Conservation (phyloP, 371 early-diverging fungal genomes). For the Mortierella sp. region DNA sequence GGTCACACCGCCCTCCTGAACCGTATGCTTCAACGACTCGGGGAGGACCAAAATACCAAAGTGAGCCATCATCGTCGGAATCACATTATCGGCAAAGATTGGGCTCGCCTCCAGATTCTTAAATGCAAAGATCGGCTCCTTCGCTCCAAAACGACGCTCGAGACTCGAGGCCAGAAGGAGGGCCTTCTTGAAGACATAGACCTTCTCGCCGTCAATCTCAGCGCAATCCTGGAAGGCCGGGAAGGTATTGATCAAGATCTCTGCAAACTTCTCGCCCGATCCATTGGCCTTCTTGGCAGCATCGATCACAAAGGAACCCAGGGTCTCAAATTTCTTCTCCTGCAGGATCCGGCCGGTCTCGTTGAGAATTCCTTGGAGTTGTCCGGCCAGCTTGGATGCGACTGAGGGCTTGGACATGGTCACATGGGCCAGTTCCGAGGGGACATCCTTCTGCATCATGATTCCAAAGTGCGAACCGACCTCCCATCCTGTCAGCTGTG, state of each 20-base stretch:
- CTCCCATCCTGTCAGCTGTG: constrained; percentile 62
- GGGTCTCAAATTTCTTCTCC: constrained; percentile 66
- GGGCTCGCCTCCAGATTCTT: constrained; percentile 73
- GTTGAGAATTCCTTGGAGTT: constrained; percentile 73
- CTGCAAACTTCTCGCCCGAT: constrained; percentile 62
- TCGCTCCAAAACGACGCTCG: constrained; percentile 61
- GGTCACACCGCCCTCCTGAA: constrained; percentile 65
- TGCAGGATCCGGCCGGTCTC: constrained; percentile 76
- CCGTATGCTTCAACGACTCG: constrained; percentile 62
- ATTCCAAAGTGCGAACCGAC: constrained; percentile 72
- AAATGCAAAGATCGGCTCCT: constrained; percentile 70
- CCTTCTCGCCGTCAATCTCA: constrained; percentile 58
- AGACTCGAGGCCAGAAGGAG: constrained; percentile 73
- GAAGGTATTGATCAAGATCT: constrained; percentile 67
- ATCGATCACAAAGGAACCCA: constrained; percentile 80
- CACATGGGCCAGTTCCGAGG: constrained; percentile 70
- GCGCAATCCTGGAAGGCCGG: constrained; percentile 79
- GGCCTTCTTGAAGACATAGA: constrained; percentile 72
- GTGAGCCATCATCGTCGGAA: constrained; percentile 75
- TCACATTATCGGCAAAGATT: constrained; percentile 81
- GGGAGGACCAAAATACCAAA: constrained; percentile 69
- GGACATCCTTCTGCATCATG: constrained; percentile 73
- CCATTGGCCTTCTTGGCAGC: constrained; percentile 69
- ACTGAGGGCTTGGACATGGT: constrained; percentile 77
- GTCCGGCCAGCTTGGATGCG: constrained; percentile 75